A percentile compares a stretch with the other conserved stretches of the same genome.
Conservation (phyloP, 768 basidiomycete genomes). For the Pisolithus microcarpus region DNA sequence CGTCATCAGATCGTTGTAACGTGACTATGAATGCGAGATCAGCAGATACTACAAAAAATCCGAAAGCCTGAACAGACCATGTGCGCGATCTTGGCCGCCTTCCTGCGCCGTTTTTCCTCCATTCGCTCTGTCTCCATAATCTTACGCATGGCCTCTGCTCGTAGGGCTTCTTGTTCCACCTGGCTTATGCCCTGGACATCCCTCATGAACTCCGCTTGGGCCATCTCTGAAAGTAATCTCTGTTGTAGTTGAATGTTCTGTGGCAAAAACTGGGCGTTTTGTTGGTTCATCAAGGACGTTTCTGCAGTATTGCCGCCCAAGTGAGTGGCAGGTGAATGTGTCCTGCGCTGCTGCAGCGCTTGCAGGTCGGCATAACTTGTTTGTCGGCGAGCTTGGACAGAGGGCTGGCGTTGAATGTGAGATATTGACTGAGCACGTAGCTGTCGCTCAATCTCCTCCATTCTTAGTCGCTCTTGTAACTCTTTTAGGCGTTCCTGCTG, state of each 20-base stretch:
- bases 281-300: conserved; percentile 38
- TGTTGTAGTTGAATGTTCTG: conserved; percentile 71
- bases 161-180: conserved; percentile 61
- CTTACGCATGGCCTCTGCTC: conserved; percentile 77
- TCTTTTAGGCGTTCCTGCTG: conserved; percentile 52
- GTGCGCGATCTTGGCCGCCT: conserved; percentile 79
- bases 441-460: conserved; percentile 63
- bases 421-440: conserved; percentile 47
- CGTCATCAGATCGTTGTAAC: conserved; percentile 93
- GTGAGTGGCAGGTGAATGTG: conserved; percentile 43
- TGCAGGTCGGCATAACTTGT: conserved; percentile 45
- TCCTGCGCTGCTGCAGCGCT: conserved; percentile 42
- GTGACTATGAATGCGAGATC: conserved; percentile 44
- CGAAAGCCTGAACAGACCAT: conserved; percentile 50
- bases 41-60: neutral
- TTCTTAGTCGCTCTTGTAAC: conserved; percentile 55
- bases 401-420: conserved; percentile 37
- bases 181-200: conserved; percentile 56
- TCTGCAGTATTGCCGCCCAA: conserved; percentile 19
- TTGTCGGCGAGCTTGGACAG: conserved; percentile 32
- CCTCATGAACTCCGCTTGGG: conserved; percentile 60
- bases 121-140: conserved; percentile 86
- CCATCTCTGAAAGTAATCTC: conserved; percentile 67
- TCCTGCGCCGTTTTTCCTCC: conserved; percentile 77
- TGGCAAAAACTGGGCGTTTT: conserved; percentile 47